Evolutionary conservation across 352 stramenopile species (phyloP).

Genomic region (Pythium rishiriense): DNA sequence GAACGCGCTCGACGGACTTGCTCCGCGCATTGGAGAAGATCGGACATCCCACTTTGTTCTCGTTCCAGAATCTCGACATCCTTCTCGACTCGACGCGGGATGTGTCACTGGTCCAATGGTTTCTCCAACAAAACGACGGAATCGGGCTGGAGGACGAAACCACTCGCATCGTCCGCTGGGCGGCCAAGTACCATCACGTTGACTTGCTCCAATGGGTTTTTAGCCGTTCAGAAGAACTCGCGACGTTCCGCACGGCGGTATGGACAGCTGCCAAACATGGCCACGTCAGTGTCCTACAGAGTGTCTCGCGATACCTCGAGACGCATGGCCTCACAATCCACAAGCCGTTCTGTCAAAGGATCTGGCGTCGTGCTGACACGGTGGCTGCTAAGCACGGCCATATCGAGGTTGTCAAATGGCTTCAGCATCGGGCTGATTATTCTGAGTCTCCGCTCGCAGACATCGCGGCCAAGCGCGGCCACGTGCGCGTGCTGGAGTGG

Average conservation of each 20-base stretch:
- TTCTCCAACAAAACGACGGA: neutral
- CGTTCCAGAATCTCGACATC: neutral
- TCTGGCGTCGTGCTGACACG: neutral
- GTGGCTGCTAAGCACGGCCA: constrained; percentile 6
- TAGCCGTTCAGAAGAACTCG: constrained; percentile 3
- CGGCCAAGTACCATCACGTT: constrained; percentile 5
- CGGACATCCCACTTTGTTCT: constrained; percentile 9
- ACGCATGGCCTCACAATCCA: neutral
- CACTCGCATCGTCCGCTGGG: constrained; percentile 11
- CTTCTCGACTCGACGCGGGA: constrained; percentile 10
- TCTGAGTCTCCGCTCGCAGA: neutral
- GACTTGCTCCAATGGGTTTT: constrained; percentile 18
- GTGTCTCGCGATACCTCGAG: neutral
- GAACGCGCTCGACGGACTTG: constrained; percentile 3
- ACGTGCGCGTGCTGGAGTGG: constrained; percentile 10
- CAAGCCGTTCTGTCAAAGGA: neutral
- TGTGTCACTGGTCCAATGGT: constrained; percentile 12
- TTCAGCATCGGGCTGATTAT: neutral
- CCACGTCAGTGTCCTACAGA: constrained; percentile 10
- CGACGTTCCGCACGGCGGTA: constrained; percentile 16
- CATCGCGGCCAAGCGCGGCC: constrained; percentile 2
- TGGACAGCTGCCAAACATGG: constrained; percentile 16
- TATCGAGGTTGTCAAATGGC: constrained; percentile 14
- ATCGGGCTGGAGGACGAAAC: neutral
- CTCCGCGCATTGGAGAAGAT: neutral